These are phyloP conservation scores for Xerocomus spinulosus DNA, from an alignment of 768 basidiomycete species.

Conservation along the genomic window DNA sequence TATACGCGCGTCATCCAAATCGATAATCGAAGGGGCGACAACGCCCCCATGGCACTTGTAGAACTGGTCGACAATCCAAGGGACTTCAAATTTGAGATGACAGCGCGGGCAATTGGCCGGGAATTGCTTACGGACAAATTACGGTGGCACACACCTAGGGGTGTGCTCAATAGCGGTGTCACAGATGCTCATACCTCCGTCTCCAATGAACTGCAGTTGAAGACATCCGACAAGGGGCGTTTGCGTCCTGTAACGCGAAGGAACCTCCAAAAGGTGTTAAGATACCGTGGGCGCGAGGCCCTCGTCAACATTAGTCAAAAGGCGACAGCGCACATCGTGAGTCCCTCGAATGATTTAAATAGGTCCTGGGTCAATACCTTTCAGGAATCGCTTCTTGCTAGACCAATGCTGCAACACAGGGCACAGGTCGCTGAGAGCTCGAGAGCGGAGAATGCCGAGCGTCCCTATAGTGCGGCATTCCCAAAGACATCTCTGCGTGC, in stretches of 20 bases:
- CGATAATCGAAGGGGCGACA: slow-evolving; percentile 87
- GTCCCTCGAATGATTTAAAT: slow-evolving; percentile 26
- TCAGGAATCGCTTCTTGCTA: slow-evolving; percentile 66
- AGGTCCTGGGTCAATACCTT: slow-evolving; percentile 6
- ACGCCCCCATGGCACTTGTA: slow-evolving; percentile 87
- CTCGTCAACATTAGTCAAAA: slow-evolving; percentile 47
- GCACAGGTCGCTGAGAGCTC: slow-evolving; percentile 34
- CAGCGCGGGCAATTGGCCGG: slow-evolving; percentile 82
- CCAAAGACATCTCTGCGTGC: slow-evolving; percentile 33
- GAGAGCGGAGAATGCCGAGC: slow-evolving; percentile 28
- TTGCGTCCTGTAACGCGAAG: slow-evolving; percentile 65
- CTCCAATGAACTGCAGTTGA: slow-evolving; percentile 42
- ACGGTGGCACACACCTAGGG: slow-evolving; percentile 38
- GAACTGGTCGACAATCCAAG: slow-evolving; percentile 93
- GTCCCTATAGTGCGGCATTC: slow-evolving; percentile 21
- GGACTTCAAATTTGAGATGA: slow-evolving; percentile 86
- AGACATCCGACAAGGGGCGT: slow-evolving; percentile 34
- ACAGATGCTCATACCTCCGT: slow-evolving; percentile 43
- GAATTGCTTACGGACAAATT: slow-evolving; percentile 65
- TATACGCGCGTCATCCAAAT: slow-evolving; percentile 93
- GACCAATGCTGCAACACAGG: slow-evolving; percentile 50
- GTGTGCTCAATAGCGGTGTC: slow-evolving; percentile 50
- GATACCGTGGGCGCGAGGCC: slow-evolving; percentile 49
- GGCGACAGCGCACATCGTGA: slow-evolving; percentile 62
- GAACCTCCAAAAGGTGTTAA: slow-evolving; percentile 72